These are phyloP conservation scores for Psilocybe cubensis DNA, from an alignment of 768 basidiomycete genomes.

Conservation along the genomic window DNA sequence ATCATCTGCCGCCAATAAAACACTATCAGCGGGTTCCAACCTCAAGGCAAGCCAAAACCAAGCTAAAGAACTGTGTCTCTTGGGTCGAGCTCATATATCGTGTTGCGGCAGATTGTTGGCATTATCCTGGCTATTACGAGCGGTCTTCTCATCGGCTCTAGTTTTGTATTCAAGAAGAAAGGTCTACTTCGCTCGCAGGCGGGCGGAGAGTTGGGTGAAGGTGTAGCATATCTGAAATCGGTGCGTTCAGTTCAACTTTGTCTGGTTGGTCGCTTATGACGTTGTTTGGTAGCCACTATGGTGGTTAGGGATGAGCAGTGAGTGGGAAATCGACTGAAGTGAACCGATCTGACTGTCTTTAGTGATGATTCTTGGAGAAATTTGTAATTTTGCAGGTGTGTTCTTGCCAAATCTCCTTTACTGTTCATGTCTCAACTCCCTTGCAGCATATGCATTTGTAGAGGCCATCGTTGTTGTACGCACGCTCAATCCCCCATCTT, in stretches of 20 bases:
- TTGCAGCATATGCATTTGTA: slow-evolving; percentile 81
- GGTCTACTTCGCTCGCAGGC: slow-evolving; percentile 82
- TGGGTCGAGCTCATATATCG: slow-evolving; percentile 4
- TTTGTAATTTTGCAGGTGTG: slow-evolving; percentile 85
- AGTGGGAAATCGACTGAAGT: slow-evolving; percentile 26
- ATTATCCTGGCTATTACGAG: slow-evolving; percentile 76
- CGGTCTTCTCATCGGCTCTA: slow-evolving; percentile 88
- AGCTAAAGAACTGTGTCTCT: neutral
- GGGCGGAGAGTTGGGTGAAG: slow-evolving; percentile 79
- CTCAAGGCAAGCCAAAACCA: slow-evolving; percentile 47
- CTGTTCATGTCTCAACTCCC: slow-evolving; percentile 25
- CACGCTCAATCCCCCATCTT: slow-evolving; percentile 13
- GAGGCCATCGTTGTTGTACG: slow-evolving; percentile 90
- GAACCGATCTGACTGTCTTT: slow-evolving; percentile 7
- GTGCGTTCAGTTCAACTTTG: slow-evolving; percentile 46
- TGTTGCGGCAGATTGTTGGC: slow-evolving; percentile 61
- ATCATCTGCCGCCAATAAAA: slow-evolving; percentile 37
- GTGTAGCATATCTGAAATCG: slow-evolving; percentile 94
- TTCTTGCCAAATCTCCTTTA: slow-evolving; percentile 22
- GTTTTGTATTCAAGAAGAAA: slow-evolving; percentile 99
- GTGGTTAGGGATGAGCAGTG: slow-evolving; percentile 94
- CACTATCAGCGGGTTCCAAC: slow-evolving; percentile 43
- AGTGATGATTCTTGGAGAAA: slow-evolving; percentile 93
- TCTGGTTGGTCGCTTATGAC: neutral
- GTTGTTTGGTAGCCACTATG: slow-evolving; percentile 69